phyloP scores from a whole-genome alignment of 179 eudicot genomes.

The Spergularia azorica region DNA sequence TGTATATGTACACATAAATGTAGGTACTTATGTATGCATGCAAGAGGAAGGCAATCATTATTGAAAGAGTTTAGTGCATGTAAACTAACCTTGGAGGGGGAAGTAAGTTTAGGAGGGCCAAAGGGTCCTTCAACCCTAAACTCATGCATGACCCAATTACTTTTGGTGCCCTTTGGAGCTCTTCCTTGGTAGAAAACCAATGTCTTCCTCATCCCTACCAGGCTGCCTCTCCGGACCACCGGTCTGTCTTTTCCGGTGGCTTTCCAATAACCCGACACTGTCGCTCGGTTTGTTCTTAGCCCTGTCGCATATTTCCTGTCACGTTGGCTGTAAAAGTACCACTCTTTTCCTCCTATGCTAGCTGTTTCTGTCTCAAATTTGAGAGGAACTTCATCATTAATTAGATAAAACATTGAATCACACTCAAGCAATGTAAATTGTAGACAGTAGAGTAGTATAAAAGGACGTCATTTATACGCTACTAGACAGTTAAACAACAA shows the following conservation, averaged over 20 bases:
- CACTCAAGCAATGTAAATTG: no score
- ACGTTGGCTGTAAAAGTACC: slow-evolving; percentile 89
- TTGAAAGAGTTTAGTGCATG: no score
- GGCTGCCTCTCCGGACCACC: slow-evolving; percentile 39
- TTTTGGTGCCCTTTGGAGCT: slow-evolving; percentile 89
- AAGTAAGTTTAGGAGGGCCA: slow-evolving; percentile 41
- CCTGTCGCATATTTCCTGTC: slow-evolving; percentile 94
- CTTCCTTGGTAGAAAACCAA: slow-evolving; percentile 91
- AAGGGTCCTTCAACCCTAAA: slow-evolving; percentile 76
- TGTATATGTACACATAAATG: no score
- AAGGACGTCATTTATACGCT: no score
- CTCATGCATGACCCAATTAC: slow-evolving; percentile 97
- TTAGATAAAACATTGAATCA: no score
- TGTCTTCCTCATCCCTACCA: slow-evolving; percentile 92
- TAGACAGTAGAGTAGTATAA: no score
- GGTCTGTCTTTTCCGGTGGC: slow-evolving; percentile 94
- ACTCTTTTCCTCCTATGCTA: slow-evolving; percentile 87
- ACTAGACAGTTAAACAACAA: no score
- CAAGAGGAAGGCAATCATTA: no score
- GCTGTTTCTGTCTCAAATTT: slow-evolving; percentile 47
- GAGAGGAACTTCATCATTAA: background rate
- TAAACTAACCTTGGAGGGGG: slow-evolving; percentile 47
- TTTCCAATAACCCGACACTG: slow-evolving; percentile 90
- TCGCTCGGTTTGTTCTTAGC: slow-evolving; percentile 81
- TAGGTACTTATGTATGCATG: no score